Base-by-base conservation (phyloP, 495 filamentous ascomycete species). In the Amniculicola lignicola region DNA sequence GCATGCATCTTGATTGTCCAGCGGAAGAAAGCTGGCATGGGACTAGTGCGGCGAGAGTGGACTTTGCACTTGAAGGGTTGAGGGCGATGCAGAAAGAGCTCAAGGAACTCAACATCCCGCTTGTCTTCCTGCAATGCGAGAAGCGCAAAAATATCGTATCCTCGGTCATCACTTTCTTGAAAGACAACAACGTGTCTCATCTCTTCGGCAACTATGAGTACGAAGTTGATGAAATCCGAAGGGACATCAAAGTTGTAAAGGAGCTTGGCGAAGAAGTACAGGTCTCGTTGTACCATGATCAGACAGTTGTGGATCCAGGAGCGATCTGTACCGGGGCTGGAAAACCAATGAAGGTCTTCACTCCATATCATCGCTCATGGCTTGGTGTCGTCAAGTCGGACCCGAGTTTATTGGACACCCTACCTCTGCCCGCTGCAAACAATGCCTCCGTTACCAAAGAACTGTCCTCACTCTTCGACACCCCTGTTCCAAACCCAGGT, bases 151-250 rank as follows among this genome's bases (percentile, higher is more conserved):
- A 69, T 4, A 69, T 70, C 51, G 66, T 71, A 3, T 54, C 66
- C 14, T 50, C 53, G 4, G 52, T 74, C 4, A 43, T 67, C 38
- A 51, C 72, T n/a, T 76, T 76, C 28, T 27, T 72, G 4, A 64
- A 64, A 29, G 62, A 72, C 18, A 64, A 76, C 28, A 57, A 66
- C 12, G 54, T 71, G 5, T 68, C 64, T 1, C 72, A 81, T 41
- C 55, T 84, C 0, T 81, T 72, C 60, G 74, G 76, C 0, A 83
- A 83, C 60, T 71, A 77, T 19, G 80, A 84, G 57, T 83, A 83
- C 51, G 80, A 84, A 54, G 76, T 83, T 3, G 80, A 84, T 58
- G 80, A 84, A 54, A 59, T 84, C 16, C 73, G 81, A 2, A 55
- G 74, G 3, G 74, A 76, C 18, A 67, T 70, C 51, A 66, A 68